These are phyloP conservation scores for Syzygium aromaticum DNA, from an alignment of 345 rosid genomes.

Conservation along the genomic window DNA sequence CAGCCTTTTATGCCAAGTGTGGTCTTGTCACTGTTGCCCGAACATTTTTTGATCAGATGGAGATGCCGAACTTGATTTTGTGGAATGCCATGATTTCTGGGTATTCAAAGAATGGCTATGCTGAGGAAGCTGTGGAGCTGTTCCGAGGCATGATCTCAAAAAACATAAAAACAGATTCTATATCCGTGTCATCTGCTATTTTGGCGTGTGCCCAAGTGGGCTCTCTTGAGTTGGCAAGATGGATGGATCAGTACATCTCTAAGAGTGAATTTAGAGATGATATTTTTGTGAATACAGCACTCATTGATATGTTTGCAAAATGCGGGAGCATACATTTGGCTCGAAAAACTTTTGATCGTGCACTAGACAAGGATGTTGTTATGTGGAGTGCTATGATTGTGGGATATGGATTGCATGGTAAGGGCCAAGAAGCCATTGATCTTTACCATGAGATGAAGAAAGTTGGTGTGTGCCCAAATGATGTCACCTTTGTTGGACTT, in stretches of 20 bases:
- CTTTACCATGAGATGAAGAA: constrained; percentile 6
- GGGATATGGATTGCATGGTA: constrained; percentile 14
- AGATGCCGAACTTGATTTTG: constrained; percentile 6
- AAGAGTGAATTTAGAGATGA: constrained; percentile 1
- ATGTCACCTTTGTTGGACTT: constrained; percentile 13
- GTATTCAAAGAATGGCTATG: constrained; percentile 14
- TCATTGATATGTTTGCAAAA: constrained; percentile 13
- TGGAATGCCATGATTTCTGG: constrained; percentile 19
- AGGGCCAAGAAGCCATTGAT: constrained; percentile 8
- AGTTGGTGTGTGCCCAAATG: constrained; percentile 10
- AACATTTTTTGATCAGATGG: constrained; percentile 11
- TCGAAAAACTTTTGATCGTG: constrained; percentile 1
- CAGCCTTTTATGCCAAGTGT: constrained; percentile 12
- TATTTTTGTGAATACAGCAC: constrained; percentile 5
- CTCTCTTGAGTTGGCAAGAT: constrained; percentile 10
- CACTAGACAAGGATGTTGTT: constrained; percentile 8
- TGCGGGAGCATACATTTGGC: constrained; percentile 10
- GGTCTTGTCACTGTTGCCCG: constrained; percentile 5
- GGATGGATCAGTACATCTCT: constrained; percentile 9
- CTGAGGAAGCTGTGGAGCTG: constrained; percentile 14
- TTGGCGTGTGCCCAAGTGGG: constrained; percentile 12
- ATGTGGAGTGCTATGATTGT: constrained; percentile 17
- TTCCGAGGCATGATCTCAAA: constrained; percentile 5
- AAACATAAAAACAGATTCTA: constrained; percentile 2
- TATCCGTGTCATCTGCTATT: constrained; percentile 10